Conservation (phyloP, 331 rosid species). For the Saraca asoca region DNA sequence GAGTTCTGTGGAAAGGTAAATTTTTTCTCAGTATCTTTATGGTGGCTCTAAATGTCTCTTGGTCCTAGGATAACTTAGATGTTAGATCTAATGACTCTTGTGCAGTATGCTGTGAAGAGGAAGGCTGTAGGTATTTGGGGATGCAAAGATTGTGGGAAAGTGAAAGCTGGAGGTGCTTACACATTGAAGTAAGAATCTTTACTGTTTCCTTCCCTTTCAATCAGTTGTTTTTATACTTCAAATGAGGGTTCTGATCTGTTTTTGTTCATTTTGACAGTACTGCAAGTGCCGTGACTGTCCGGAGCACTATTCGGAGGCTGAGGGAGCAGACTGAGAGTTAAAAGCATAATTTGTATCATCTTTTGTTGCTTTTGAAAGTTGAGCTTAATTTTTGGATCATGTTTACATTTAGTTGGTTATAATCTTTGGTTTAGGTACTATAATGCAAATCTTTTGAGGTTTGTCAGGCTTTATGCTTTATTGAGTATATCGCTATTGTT, state of each 20-base stretch:
- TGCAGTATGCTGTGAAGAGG: conserved; percentile 59
- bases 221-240: neutral
- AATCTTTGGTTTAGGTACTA: neutral
- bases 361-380: neutral
- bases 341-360: neutral
- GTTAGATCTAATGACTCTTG: conserved; percentile 2
- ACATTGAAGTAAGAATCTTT: conserved; percentile 43
- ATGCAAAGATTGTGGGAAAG: too few species aligned
- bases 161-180: conserved; percentile 66
- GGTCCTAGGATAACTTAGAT: too few species aligned
- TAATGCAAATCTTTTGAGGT: conserved; percentile 1
- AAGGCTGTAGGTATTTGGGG: conserved; percentile 71
- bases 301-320: conserved; percentile 69
- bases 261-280: conserved; percentile 5
- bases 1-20: conserved; percentile 76
- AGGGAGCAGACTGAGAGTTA: conserved; percentile 65
- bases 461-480: neutral
- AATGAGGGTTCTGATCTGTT: neutral
- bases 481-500: neutral
- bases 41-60: too few species aligned
- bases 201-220: neutral
- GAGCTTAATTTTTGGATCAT: conserved; percentile 2
- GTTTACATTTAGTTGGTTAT: neutral
- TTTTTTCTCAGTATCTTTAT: neutral
- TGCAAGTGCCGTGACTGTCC: too few species aligned